Percentiles rank a stretch among this genome's conserved stretches.
These are phyloP conservation scores for Chaetoceros muelleri DNA, from an alignment of 108 stramenopile species.

Conservation along the genomic window DNA sequence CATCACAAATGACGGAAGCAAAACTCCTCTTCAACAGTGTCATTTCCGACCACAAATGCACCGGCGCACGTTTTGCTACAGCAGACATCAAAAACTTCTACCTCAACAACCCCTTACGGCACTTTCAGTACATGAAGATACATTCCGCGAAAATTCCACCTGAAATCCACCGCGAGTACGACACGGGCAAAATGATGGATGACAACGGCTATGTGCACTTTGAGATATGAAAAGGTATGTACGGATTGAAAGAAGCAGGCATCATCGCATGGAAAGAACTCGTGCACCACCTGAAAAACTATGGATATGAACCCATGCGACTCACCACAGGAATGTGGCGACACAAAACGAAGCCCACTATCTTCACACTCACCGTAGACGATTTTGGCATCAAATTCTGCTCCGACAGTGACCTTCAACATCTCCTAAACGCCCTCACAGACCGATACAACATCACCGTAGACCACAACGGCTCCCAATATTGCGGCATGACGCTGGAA, in stretches of 20 bases:
- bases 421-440: constrained; percentile 19
- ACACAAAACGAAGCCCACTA: constrained; percentile 14
- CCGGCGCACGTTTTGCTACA: constrained; percentile 14
- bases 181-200: constrained; percentile 4
- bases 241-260: constrained; percentile 24
- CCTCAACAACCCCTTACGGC: constrained; percentile 18
- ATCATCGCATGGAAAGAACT: constrained; percentile 20
- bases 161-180: constrained; percentile 21
- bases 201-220: constrained; percentile 10
- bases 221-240: too few species aligned
- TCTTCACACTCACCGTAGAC: too few species aligned
- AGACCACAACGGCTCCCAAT: constrained; percentile 12
- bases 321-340: constrained; percentile 25
- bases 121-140: constrained; percentile 27
- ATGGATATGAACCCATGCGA: constrained; percentile 18
- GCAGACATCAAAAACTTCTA: constrained; percentile 33
- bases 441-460: constrained; percentile 8
- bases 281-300: not conserved
- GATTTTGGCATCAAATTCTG: constrained; percentile 36
- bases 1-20: constrained; percentile 19
- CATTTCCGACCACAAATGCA: constrained; percentile 15
- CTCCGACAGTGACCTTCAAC: constrained; percentile 14
- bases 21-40: constrained; percentile 40
- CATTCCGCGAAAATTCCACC: constrained; percentile 21
- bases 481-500: constrained; percentile 22